Conservation (phyloP, 1,284 basidiomycete species). For the Phellinidium pouzarii region DNA sequence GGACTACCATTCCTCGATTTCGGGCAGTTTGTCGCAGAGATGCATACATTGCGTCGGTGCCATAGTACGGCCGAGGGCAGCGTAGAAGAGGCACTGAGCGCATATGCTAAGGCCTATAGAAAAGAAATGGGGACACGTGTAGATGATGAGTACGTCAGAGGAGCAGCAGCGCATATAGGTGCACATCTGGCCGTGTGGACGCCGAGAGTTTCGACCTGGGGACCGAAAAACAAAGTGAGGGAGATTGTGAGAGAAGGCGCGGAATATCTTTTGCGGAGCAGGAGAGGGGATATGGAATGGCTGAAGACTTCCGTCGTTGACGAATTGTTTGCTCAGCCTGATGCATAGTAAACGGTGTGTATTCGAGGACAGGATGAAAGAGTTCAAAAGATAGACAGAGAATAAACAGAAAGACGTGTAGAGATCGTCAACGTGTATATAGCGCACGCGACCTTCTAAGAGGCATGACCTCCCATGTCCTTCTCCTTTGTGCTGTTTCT, state of each 20-base stretch:
- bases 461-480: constrained; percentile 37
- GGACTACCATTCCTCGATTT: constrained; percentile 48
- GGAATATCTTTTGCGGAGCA: constrained; percentile 34
- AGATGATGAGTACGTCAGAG: constrained; percentile 24
- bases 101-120: constrained; percentile 40
- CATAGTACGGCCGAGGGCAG: constrained; percentile 30
- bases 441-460: constrained; percentile 25
- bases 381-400: neutral
- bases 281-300: constrained; percentile 26
- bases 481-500: constrained; percentile 29
- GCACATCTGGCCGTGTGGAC: constrained; percentile 43
- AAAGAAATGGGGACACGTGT: constrained; percentile 18
- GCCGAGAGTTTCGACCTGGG: constrained; percentile 37
- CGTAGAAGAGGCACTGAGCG: constrained; percentile 27
- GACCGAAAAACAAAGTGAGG: constrained; percentile 36
- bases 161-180: constrained; percentile 39
- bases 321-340: neutral
- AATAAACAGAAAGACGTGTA: neutral
- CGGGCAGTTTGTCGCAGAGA: constrained; percentile 54
- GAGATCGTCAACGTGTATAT: constrained; percentile 6
- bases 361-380: neutral
- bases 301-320: constrained; percentile 24
- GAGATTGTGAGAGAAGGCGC: constrained; percentile 43
- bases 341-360: neutral
- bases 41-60: constrained; percentile 42